These are phyloP conservation scores for Lactarius akahatsu DNA, from an alignment of 768 basidiomycete genomes.

Conservation along the genomic window DNA sequence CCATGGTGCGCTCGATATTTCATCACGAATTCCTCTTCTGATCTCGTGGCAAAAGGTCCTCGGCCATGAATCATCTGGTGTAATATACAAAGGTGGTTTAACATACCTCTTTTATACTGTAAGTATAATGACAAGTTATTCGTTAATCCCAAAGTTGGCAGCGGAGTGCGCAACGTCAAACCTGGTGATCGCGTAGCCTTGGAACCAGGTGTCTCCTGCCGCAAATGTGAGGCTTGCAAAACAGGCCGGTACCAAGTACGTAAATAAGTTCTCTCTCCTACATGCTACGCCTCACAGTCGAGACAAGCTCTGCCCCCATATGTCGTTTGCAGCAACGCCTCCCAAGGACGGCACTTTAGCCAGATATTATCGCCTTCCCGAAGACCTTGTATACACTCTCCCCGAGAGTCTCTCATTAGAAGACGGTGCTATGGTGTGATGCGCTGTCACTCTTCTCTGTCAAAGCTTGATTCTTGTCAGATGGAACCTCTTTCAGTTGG, in stretches of 20 bases:
- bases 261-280: constrained; percentile 3
- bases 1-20: constrained; percentile 55
- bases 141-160: constrained; percentile 53
- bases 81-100: constrained; percentile 60
- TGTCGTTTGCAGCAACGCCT: constrained; percentile 90
- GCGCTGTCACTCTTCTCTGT: not conserved
- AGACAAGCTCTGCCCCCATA: constrained; percentile 78
- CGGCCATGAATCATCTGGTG: constrained; percentile 90
- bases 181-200: constrained; percentile 87
- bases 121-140: not conserved
- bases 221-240: constrained; percentile 83
- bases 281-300: not conserved
- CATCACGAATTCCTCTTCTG: constrained; percentile 16
- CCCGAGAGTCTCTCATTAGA: constrained; percentile 85
- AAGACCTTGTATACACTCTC: constrained; percentile 79
- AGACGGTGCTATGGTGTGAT: constrained; percentile 89
- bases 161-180: constrained; percentile 71
- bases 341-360: constrained; percentile 89
- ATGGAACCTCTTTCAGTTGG: constrained; percentile 95
- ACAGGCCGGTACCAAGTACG: constrained; percentile 77
- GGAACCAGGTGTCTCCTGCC: constrained; percentile 87
- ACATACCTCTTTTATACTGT: not conserved
- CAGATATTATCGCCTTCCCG: constrained; percentile 83
- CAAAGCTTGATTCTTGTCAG: constrained; percentile 38
- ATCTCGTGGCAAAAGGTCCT: constrained; percentile 57